Conservation (phyloP, 805 yeast genomes). For the Wickerhamomyces subpelliculosus region DNA sequence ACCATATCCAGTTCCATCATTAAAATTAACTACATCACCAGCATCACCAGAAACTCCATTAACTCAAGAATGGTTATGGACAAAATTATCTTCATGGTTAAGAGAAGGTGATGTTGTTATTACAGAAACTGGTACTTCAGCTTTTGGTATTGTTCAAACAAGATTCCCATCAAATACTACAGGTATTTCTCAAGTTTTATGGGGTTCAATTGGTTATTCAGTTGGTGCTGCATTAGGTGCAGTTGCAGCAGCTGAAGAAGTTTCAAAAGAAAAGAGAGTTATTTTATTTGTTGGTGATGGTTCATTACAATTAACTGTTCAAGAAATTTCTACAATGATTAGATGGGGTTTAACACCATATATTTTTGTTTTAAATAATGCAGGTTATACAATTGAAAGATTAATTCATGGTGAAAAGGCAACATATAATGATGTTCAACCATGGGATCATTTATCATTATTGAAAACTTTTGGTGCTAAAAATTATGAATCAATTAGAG, state of each 20-base stretch:
- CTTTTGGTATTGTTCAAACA: slow-evolving; percentile 63
- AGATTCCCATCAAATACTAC: slow-evolving; percentile 54
- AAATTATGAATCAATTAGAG: slow-evolving; percentile 47
- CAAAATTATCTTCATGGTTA: slow-evolving; percentile 53
- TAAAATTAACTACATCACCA: slow-evolving; percentile 40
- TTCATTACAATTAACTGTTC: slow-evolving; percentile 67
- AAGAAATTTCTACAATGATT: slow-evolving; percentile 64
- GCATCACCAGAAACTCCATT: slow-evolving; percentile 38
- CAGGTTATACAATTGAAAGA: slow-evolving; percentile 71
- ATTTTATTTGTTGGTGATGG: slow-evolving; percentile 71
- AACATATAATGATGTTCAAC: slow-evolving; percentile 58
- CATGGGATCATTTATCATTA: slow-evolving; percentile 57
- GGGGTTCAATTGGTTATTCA: slow-evolving; percentile 73
- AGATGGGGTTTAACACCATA: slow-evolving; percentile 64
- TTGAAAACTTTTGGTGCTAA: slow-evolving; percentile 44
- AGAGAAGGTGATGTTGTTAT: slow-evolving; percentile 60
- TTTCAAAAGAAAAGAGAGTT: slow-evolving; percentile 55
- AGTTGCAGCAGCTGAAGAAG: slow-evolving; percentile 58
- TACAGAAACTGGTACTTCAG: slow-evolving; percentile 72
- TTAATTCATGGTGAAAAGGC: slow-evolving; percentile 66
- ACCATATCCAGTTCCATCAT: slow-evolving; percentile 50
- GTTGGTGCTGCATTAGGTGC: slow-evolving; percentile 67
- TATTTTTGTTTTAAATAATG: slow-evolving; percentile 62
- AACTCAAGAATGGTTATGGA: slow-evolving; percentile 67
- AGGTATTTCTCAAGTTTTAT: slow-evolving; percentile 68